These are phyloP conservation scores for Pezicula neosporulosa DNA, from an alignment of 2,329 filamentous ascomycete genomes.

Conservation along the genomic window DNA sequence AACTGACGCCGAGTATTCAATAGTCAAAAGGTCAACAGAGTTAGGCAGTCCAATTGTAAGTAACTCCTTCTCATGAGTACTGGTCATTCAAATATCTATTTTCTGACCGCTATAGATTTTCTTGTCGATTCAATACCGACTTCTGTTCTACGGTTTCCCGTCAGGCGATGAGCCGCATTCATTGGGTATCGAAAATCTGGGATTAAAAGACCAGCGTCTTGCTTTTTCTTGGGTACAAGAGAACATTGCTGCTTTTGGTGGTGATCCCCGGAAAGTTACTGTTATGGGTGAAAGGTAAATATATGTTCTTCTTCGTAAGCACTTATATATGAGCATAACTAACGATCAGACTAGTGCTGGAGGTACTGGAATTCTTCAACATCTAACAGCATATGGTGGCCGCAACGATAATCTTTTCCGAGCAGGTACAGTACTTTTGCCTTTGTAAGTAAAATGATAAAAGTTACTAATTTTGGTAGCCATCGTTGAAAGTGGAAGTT, in stretches of 20 bases:
- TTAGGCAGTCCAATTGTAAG: background rate
- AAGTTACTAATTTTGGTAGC: conserved; percentile 29
- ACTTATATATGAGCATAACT: too few species aligned
- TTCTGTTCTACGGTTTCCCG: conserved; percentile 1
- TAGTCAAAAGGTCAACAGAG: background rate
- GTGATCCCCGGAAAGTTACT: conserved; percentile 41
- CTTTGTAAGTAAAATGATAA: conserved; percentile 20
- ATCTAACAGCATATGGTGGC: conserved; percentile 50
- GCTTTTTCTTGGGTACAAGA: conserved; percentile 40
- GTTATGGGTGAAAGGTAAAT: conserved; percentile 33
- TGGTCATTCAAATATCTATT: background rate
- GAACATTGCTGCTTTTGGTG: conserved; percentile 28
- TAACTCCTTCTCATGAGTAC: background rate
- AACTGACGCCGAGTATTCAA: background rate
- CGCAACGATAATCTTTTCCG: conserved; percentile 48
- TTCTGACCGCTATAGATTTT: background rate
- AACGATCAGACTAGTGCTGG: conserved; percentile 38
- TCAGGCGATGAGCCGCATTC: conserved; percentile 36
- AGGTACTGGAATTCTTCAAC: conserved; percentile 44
- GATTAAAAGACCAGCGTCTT: conserved; percentile 33
- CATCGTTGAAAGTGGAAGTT: conserved; percentile 37
- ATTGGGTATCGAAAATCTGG: conserved; percentile 20
- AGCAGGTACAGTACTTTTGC: conserved; percentile 29
- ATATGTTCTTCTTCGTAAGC: background rate
- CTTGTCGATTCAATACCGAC: background rate